phyloP scores from a whole-genome alignment of 331 rosid species.

The Arachis monticola region DNA sequence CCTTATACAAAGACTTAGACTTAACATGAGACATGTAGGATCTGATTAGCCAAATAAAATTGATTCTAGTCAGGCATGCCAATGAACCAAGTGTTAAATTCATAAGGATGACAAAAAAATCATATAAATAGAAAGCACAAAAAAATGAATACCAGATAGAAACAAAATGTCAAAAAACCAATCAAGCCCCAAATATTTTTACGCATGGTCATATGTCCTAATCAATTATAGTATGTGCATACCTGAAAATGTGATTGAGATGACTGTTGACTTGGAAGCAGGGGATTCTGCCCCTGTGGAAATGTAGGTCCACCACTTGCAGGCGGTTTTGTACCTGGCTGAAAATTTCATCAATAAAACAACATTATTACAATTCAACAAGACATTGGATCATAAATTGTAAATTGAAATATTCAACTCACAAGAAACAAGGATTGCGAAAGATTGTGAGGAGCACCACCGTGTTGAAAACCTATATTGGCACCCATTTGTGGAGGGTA shows the following conservation, averaged over 20 bases:
- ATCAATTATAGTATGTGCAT: constrained; percentile 10
- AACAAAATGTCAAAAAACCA: no score
- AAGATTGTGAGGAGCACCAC: constrained; percentile 69
- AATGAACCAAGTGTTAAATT: constrained; percentile 23
- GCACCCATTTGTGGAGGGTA: constrained; percentile 73
- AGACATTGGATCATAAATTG: constrained; percentile 17
- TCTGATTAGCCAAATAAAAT: constrained; percentile 6
- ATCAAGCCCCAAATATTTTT: background rate
- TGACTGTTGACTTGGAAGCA: constrained; percentile 68
- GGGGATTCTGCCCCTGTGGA: constrained; percentile 67
- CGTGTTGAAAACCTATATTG: constrained; percentile 73
- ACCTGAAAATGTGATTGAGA: constrained; percentile 85
- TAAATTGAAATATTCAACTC: constrained; percentile 48
- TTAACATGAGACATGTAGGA: background rate
- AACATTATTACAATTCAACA: constrained; percentile 29
- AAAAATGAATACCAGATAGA: background rate
- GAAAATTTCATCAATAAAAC: constrained; percentile 42
- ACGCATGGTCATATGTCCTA: background rate
- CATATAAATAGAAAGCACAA: constrained; percentile 24
- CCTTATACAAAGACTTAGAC: background rate
- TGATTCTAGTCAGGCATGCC: background rate
- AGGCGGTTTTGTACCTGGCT: constrained; percentile 80
- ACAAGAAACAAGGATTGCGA: constrained; percentile 86
- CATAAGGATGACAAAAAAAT: constrained; percentile 16
- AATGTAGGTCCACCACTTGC: constrained; percentile 65